phyloP scores from a whole-genome alignment of 2,329 filamentous ascomycete species.

The Penicillium occitanis region DNA sequence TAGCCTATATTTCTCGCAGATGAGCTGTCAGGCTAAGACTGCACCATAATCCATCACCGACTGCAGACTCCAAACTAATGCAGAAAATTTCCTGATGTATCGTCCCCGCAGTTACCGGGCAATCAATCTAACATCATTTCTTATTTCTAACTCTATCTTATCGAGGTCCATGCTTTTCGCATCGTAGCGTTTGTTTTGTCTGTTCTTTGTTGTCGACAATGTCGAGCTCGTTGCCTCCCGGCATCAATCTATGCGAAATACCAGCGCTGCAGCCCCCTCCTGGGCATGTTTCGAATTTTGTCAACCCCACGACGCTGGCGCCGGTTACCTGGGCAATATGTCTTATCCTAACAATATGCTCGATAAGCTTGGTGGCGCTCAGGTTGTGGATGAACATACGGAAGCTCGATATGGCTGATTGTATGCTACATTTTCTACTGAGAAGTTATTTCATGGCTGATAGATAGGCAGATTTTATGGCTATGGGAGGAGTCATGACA shows the following conservation, averaged over 20 bases:
- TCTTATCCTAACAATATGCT: constrained; percentile 1
- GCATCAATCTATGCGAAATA: background rate
- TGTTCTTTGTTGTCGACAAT: background rate
- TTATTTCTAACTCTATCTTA: background rate
- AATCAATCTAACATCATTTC: background rate
- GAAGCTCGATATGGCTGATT: constrained; percentile 4
- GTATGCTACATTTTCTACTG: background rate
- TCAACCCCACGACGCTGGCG: background rate
- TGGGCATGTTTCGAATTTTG: background rate
- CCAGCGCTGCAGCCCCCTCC: constrained; percentile 1
- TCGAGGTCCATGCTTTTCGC: background rate
- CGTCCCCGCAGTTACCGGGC: background rate
- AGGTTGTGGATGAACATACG: background rate
- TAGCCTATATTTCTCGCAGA: background rate
- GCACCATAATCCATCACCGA: background rate
- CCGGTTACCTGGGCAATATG: constrained; percentile 2
- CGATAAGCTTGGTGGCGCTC: background rate
- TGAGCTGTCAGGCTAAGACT: background rate
- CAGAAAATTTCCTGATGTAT: background rate
- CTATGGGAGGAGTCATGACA: constrained; percentile 3
- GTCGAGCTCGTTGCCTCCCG: constrained; percentile 2
- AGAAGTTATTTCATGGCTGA: background rate
- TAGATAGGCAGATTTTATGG: background rate
- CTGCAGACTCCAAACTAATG: background rate
- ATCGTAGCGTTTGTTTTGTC: background rate